Percentiles rank a stretch among this genome's conserved stretches.
These are phyloP conservation scores for Boletus eberwhitei DNA, from an alignment of 768 basidiomycete genomes.

Conservation along the genomic window DNA sequence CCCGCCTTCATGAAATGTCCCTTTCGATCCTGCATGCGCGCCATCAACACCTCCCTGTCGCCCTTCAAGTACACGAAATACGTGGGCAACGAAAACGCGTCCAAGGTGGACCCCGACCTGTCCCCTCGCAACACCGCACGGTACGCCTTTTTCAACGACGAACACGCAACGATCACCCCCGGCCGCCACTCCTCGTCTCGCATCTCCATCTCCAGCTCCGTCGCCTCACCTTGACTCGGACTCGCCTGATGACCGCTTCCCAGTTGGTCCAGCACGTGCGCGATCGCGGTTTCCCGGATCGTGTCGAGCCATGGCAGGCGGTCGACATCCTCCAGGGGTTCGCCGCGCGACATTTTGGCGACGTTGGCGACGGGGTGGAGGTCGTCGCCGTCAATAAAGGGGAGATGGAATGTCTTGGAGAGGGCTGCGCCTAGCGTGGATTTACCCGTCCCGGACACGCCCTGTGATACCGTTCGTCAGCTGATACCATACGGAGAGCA, in stretches of 20 bases:
- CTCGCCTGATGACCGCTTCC: no score
- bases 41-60: constrained; percentile 47
- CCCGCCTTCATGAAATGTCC: constrained; percentile 82
- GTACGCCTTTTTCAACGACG: constrained; percentile 77
- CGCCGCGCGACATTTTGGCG: constrained; percentile 80
- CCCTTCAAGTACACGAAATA: constrained; percentile 83
- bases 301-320: constrained; percentile 81
- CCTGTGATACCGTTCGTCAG: constrained; percentile 35
- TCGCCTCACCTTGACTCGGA: no score
- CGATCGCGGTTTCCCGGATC: constrained; percentile 60
- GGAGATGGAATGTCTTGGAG: constrained; percentile 55
- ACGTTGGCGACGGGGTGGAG: constrained; percentile 81
- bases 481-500: background rate
- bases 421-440: constrained; percentile 65
- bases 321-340: constrained; percentile 76
- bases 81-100: constrained; percentile 43
- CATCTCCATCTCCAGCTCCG: no score
- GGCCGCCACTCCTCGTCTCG: background rate
- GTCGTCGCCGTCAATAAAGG: constrained; percentile 88
- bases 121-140: constrained; percentile 71
- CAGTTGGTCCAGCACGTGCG: constrained; percentile 16
- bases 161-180: constrained; percentile 84
- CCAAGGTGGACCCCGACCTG: background rate
- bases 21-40: constrained; percentile 59
- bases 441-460: constrained; percentile 73